Base-by-base conservation (phyloP, 106 monocot genomes). In the Dendrobium huoshanense region DNA sequence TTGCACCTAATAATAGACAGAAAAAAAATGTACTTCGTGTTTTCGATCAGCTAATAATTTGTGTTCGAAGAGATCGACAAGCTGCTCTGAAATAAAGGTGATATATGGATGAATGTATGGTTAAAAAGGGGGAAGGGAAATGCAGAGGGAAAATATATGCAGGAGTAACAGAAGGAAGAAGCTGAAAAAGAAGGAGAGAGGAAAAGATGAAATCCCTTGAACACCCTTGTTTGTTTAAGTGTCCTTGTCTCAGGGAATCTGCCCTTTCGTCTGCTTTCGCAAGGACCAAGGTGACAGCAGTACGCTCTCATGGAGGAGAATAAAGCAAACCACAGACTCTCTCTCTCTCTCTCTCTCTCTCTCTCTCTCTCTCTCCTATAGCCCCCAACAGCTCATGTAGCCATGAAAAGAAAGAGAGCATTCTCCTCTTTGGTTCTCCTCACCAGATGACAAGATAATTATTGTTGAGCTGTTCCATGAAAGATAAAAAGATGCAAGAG, bases 191-290 rank as follows among this genome's bases (percentile, higher is more conserved):
- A 72, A 37, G 40, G 4, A 72, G 72, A 72, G 78, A 61, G 40
- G 4, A 40, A 19, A 59, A 16, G 18, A 61, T 59, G 22, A 59
- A 59, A 61, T 22, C 22, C 61, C 61, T 64, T 19, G 41, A 74
- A 74, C 33, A 74, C 74, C 41, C 41, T 41, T 61, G 42, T 84
- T 75, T 76, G 74, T 51, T 67, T 80, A 80, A 43, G 17, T 61
- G 76, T 80, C 80, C 43, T n/a, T 74, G 74, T 79, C 84, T 19
- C 6, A 80, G 73, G 80, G 85, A 85, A 85, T 85, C 85, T 85
- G 48, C 43, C 67, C 75, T 81, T 40, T 84, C 77, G 70, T 77
- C 85, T 22, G 55, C 85, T 85, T 85, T 85, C 85, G 48, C 85
- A 37, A 80, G 77, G 80, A 80, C 70, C 85, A 74, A 74, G 74